Conservation (phyloP, 164 flowering plant genomes). For the Aristolochia fimbriata region DNA sequence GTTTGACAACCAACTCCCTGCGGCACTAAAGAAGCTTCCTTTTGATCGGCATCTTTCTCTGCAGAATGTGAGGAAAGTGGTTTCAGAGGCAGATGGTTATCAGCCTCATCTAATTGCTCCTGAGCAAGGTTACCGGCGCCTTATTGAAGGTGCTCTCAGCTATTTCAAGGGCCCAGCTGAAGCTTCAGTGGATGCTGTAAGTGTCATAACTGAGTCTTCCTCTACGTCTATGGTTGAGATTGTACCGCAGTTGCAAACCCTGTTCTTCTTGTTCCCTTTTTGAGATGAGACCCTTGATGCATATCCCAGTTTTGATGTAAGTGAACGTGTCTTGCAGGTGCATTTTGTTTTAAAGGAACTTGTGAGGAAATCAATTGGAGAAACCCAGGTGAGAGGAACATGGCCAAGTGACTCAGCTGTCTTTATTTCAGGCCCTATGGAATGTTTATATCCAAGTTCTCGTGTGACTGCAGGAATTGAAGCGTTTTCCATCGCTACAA, state of each 20-base stretch:
- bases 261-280: not conserved
- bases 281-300: no score
- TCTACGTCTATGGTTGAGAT: no score
- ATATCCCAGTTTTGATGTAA: no score
- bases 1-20: slow-evolving; percentile 78
- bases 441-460: not conserved
- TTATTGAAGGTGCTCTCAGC: slow-evolving; percentile 51
- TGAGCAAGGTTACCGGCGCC: slow-evolving; percentile 74
- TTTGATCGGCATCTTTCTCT: slow-evolving; percentile 78
- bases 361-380: slow-evolving; percentile 45
- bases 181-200: slow-evolving; percentile 70
- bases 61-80: slow-evolving; percentile 69
- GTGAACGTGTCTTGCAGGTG: slow-evolving; percentile 23
- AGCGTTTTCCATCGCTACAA: slow-evolving; percentile 58
- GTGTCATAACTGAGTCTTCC: not conserved
- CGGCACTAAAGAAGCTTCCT: slow-evolving; percentile 72
- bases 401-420: no score
- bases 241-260: not conserved
- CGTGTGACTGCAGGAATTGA: slow-evolving; percentile 40
- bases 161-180: slow-evolving; percentile 65
- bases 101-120: slow-evolving; percentile 90
- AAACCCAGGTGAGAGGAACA: slow-evolving; percentile 24
- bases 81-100: slow-evolving; percentile 90
- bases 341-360: slow-evolving; percentile 46
- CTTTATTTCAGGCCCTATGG: no score